Evolutionary conservation across 1,139 yeast species (phyloP), one percentile per base, ranked within the genome.

Genomic region (Lizanozyma gosingica): DNA sequence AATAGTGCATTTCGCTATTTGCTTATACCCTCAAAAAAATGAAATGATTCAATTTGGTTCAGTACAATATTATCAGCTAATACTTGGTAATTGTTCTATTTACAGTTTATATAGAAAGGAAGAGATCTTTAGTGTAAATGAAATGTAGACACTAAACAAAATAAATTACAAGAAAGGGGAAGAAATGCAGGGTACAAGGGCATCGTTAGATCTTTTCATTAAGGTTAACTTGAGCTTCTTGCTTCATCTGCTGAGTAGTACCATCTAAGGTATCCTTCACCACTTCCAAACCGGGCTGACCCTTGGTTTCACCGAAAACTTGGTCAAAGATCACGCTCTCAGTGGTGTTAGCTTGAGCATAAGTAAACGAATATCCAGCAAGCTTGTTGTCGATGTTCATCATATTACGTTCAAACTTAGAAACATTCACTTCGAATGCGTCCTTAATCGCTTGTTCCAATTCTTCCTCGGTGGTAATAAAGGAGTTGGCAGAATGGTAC

Each of bases 401-500:
- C 46, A 59, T 65, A 27, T 60, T 55, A 37, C 59, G 51, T 43
- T 65, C 73, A 45, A 65, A 69, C 41, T 59, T 60, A 43, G 63
- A 62, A 35, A 64, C 59, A 46, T 64, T 64, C 37, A 65, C 63
- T 46, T 68, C 74, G 50, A 81, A 81, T 17, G 83, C 83, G 33
- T 68, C 67, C 41, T 69, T 70, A 39, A 82, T 75, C 41, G 79
- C 76, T 27, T 59, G 62, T 38, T 76, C 77, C 46, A 83, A 70
- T 56, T 78, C 80, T 40, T 71, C 76, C 56, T 78, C 86, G 34
- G 79, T 79, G 40, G 82, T 72, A 47, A 83, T 81, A 60, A 75
- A 85, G 42, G 72, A 68, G 33, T 76, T 70, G 1, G 94, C 69
- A 14, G 80, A 75, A 54, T 87, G 90, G 59, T 84, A 87, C 47